These are phyloP conservation scores for Penicillium sp. DNA, from an alignment of 2,329 filamentous ascomycete species.

Conservation along the genomic window DNA sequence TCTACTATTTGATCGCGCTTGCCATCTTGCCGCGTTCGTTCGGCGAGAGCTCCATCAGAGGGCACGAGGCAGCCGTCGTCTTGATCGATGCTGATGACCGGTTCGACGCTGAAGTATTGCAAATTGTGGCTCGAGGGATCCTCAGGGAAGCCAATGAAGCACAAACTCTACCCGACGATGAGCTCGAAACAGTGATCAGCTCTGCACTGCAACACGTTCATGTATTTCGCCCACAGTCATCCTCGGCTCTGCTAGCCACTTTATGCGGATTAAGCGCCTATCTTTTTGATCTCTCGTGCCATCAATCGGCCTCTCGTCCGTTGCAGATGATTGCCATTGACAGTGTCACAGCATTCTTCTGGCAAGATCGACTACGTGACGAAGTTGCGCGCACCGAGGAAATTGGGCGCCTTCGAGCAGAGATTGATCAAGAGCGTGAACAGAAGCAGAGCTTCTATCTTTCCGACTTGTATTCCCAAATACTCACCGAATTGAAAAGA, in stretches of 20 bases:
- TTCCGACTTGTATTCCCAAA: constrained; percentile 30
- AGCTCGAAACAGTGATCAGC: constrained; percentile 32
- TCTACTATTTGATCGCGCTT: constrained; percentile 55
- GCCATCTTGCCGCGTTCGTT: constrained; percentile 49
- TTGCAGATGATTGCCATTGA: constrained; percentile 56
- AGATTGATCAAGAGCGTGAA: constrained; percentile 29
- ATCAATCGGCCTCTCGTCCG: constrained; percentile 47
- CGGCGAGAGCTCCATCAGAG: constrained; percentile 36
- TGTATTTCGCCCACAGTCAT: constrained; percentile 56
- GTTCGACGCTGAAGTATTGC: constrained; percentile 53
- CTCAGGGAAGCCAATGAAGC: constrained; percentile 11
- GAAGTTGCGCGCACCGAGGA: constrained; percentile 43
- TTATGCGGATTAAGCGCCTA: constrained; percentile 49
- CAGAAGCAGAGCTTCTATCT: constrained; percentile 30
- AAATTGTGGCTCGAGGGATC: constrained; percentile 27
- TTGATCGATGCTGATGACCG: constrained; percentile 57
- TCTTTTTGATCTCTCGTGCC: constrained; percentile 45
- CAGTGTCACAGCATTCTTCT: constrained; percentile 56
- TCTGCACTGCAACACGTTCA: constrained; percentile 55
- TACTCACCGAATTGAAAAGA: constrained; percentile 31
- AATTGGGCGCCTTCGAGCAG: constrained; percentile 29
- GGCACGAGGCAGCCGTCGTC: constrained; percentile 51
- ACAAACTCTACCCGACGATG: constrained; percentile 3
- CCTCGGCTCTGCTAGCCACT: constrained; percentile 50
- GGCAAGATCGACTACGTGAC: constrained; percentile 49